Conservation (phyloP, 805 yeast genomes). For the Pichia manshurica region DNA sequence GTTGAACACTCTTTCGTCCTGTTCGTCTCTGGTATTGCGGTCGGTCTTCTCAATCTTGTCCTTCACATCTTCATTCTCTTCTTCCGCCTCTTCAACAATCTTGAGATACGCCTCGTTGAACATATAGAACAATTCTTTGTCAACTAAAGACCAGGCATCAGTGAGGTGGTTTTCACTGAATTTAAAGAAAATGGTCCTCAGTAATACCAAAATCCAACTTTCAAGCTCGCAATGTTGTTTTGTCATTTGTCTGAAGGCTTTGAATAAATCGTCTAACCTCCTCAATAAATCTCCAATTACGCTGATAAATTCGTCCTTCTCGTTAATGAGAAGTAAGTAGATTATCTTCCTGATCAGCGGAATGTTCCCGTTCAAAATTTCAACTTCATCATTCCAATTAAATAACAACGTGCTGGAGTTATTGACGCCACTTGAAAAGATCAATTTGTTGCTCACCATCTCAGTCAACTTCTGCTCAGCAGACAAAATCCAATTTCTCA, state of each 20-base stretch:
- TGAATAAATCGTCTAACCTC: constrained; percentile 28
- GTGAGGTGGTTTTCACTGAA: constrained; percentile 59
- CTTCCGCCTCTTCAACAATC: constrained; percentile 24
- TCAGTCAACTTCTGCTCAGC: constrained; percentile 61
- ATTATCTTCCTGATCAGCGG: constrained; percentile 51
- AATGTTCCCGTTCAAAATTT: constrained; percentile 28
- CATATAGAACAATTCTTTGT: constrained; percentile 51
- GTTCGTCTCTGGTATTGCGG: constrained; percentile 11
- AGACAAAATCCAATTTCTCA: constrained; percentile 56
- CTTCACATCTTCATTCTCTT: constrained; percentile 17
- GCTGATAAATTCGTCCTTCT: constrained; percentile 50
- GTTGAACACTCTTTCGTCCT: constrained; percentile 29
- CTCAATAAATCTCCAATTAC: constrained; percentile 41
- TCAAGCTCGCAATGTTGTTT: constrained; percentile 27
- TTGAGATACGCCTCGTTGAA: constrained; percentile 27
- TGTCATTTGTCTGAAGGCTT: constrained; percentile 23
- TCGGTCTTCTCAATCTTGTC: constrained; percentile 9
- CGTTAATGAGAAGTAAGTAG: constrained; percentile 57
- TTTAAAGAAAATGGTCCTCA: constrained; percentile 61
- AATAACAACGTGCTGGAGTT: constrained; percentile 41
- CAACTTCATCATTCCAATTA: constrained; percentile 31
- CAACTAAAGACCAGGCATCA: constrained; percentile 64
- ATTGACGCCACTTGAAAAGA: constrained; percentile 42
- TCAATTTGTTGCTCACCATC: constrained; percentile 34
- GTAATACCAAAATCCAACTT: constrained; percentile 45